Evolutionary conservation across 2,329 filamentous ascomycete species (phyloP), one percentile per base, ranked within the genome.

Genomic region (Leptodontidium sp.): DNA sequence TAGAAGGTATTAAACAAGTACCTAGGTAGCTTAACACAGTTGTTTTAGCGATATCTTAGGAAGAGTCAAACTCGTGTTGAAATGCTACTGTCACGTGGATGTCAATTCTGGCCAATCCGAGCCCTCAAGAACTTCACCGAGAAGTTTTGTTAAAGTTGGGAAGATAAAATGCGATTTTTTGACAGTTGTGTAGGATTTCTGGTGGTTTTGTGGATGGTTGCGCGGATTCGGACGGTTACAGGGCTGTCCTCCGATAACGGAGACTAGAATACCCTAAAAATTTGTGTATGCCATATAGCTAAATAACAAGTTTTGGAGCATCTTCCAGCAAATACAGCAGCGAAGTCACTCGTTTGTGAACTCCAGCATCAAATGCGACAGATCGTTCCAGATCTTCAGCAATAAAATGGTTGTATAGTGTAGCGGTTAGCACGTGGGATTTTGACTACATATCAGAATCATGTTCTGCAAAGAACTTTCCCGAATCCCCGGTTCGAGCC

Each of bases 371-470:
- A 32, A 32, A 32, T 32, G 29, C 29, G 29, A 32, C 3, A 6
- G 29, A 53, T 53, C 50, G 11, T 53, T 32, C 50, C 12, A 53
- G 50, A 53, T 32, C 29, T 6, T 1, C 3, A 32, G 29, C 6
- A 32, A 32, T 4, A 6, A 43, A 35, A 40, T 43, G 61, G 62
- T 64, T 64, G 62, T 64, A 64, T 64, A 64, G 62, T 64, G 62
- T 64, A 64, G 62, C 49, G 62, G 62, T 64, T 64, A 64, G 62
- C 62, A 64, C 62, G 62, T 64, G 62, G 62, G 62, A 64, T 64
- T 64, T 64, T 64, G 62, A 64, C 62, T 64, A 55, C 62, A 64
- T 47, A 64, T 64, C 62, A 64, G 62, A 64, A 64, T 64, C 62
- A 57, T 55, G 61, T 55, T 64, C 35, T 57, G 21, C 12, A 55